Evolutionary conservation across 805 yeast genomes (phyloP).

Genomic region (Saturnispora gosingensis): DNA sequence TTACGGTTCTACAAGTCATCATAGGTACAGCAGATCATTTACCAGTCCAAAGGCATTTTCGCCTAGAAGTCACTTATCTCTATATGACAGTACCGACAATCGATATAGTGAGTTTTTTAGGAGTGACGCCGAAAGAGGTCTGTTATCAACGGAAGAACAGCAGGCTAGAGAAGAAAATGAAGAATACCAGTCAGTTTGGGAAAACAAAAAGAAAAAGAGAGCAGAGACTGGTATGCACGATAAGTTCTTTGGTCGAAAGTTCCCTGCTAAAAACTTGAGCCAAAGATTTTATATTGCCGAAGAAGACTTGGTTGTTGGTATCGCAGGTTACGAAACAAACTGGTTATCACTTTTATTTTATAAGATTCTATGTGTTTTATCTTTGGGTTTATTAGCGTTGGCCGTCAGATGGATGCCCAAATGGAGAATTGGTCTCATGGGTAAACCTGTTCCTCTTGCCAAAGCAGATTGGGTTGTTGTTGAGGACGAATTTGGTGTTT

Average conservation of each 20-base stretch:
- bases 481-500: conserved; percentile 89
- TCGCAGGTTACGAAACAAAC: conserved; percentile 76
- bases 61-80: neutral
- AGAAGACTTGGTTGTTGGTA: conserved; percentile 89
- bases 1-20: neutral
- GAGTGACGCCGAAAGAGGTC: conserved; percentile 13
- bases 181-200: conserved; percentile 9
- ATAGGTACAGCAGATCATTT: neutral
- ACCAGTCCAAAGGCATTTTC: neutral
- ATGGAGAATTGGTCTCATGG: conserved; percentile 58
- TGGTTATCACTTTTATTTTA: conserved; percentile 38
- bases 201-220: conserved; percentile 13
- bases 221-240: conserved; percentile 31
- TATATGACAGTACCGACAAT: conserved; percentile 11
- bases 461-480: conserved; percentile 87
- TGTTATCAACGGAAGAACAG: conserved; percentile 13
- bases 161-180: conserved; percentile 17
- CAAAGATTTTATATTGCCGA: conserved; percentile 92
- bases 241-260: conserved; percentile 30
- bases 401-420: conserved; percentile 81
- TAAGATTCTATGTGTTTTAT: conserved; percentile 41
- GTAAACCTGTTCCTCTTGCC: conserved; percentile 59
- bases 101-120: conserved; percentile 15
- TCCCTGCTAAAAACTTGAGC: conserved; percentile 35
- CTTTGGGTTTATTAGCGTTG: conserved; percentile 69